Evolutionary conservation across 1,284 basidiomycete genomes (phyloP), one percentile per base, ranked within the genome.

Genomic region (Amylostereum areolatum): DNA sequence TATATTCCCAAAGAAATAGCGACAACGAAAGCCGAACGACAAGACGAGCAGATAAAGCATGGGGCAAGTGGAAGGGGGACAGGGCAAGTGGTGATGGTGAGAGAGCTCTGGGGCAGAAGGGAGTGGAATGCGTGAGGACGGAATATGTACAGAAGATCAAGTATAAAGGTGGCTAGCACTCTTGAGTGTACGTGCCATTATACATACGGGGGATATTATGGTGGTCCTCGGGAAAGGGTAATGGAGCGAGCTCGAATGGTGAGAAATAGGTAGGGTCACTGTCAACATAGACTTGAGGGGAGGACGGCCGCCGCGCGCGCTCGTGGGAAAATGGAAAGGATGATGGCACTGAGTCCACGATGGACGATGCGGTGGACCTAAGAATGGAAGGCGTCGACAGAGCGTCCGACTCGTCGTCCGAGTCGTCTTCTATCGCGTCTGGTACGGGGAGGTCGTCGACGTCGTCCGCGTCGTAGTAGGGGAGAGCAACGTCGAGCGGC

Each of bases 391-490:
- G 82, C n/a, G 83, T 82, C 10, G 75, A 75, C 24, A 73, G 75
- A 10, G 77, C 68, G 55, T 89, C 86, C 18, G 85, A 86, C 70
- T 89, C 87, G 68, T 89, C 86, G 66, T 89, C 86, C 42, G 86
- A 89, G 43, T 75, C 79, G 66, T 89, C 86, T 62, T 89, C 86
- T 71, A 89, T 85, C 45, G 84, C 82, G 60, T 89, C 87, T 46
- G 84, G 85, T 39, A 88, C 78, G 31, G 81, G 71, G 35, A 80
- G 71, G 57, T 84, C 80, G 60, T 85, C 83, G 57, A 78, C 61
- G 65, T 85, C 80, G 61, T 82, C 78, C 52, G 71, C 62, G 60
- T 80, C 72, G 57, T 72, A 75, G 57, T 81, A 84, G 47, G 83
- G 78, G 45, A 85, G 70, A 43, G 81, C 72, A 59, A 78, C 74